Conservation (phyloP, 2,329 filamentous ascomycete genomes). For the Rhexocercosporidium sp. region DNA sequence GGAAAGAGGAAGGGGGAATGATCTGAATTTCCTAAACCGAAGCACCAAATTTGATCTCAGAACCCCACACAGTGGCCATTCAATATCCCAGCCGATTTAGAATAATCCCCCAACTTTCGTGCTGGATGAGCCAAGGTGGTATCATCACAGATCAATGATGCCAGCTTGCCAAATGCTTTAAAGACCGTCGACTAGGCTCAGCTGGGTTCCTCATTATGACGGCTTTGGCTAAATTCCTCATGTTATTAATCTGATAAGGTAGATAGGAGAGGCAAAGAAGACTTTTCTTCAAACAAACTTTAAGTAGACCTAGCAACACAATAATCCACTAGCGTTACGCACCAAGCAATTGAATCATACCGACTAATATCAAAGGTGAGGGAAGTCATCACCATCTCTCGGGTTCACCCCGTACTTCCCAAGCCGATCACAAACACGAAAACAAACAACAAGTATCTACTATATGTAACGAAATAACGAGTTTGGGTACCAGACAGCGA, state of each 20-base stretch:
- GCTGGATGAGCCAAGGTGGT: neutral
- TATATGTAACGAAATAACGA: neutral
- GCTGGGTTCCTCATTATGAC: neutral
- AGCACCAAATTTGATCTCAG: neutral
- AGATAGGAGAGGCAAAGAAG: neutral
- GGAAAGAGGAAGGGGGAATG: neutral
- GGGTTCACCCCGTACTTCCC: neutral
- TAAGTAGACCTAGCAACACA: no score
- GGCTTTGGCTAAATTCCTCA: neutral
- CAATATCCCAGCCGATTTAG: neutral
- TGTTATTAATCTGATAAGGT: no score
- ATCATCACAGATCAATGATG: constrained; percentile 6
- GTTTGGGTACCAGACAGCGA: neutral
- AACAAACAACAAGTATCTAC: neutral
- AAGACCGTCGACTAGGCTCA: neutral
- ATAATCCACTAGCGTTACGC: no score
- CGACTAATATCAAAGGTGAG: no score
- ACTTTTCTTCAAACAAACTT: neutral
- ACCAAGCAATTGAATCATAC: no score
- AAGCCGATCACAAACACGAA: neutral
- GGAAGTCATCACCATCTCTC: neutral
- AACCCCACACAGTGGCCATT: neutral
- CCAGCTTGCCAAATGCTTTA: neutral
- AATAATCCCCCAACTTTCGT: neutral
- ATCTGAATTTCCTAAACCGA: neutral